phyloP scores from a whole-genome alignment of 768 basidiomycete species.

The Boletus rubescentipes region DNA sequence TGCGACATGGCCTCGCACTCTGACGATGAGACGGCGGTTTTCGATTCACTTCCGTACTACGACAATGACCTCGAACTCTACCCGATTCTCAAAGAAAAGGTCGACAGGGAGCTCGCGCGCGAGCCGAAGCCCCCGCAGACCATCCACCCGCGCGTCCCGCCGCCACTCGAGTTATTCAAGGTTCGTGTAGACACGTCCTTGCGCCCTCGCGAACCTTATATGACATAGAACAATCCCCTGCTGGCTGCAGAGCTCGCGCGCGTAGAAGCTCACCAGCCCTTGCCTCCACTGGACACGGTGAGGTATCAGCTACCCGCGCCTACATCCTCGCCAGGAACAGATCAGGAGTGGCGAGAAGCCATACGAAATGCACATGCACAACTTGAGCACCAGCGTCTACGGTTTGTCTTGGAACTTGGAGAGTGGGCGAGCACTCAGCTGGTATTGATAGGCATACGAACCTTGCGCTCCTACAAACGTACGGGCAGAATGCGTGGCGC shows the following conservation, averaged over 20 bases:
- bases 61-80: conserved; percentile 87
- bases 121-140: conserved; percentile 58
- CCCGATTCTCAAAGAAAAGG: conserved; percentile 69
- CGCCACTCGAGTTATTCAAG: conserved; percentile 61
- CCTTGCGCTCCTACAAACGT: conserved; percentile 75
- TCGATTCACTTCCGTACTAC: conserved; percentile 92
- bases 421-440: conserved; percentile 3
- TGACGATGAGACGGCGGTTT: conserved; percentile 34
- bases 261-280: conserved; percentile 63
- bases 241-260: conserved; percentile 74
- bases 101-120: conserved; percentile 73
- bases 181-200: conserved; percentile 40
- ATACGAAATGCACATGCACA: conserved; percentile 78
- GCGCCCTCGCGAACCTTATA: neutral
- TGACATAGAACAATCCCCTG: conserved; percentile 59
- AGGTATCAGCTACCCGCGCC: conserved; percentile 78
- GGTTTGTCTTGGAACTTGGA: conserved; percentile 43
- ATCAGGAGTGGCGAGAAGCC: conserved; percentile 75
- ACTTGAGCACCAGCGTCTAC: conserved; percentile 79
- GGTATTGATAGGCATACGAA: conserved; percentile 67
- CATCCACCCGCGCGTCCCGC: conserved; percentile 75
- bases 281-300: conserved; percentile 65
- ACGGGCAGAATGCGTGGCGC: conserved; percentile 89
- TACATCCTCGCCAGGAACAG: conserved; percentile 55
- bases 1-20: conserved; percentile 25